A percentile compares a stretch with the other conserved stretches of the same genome.
Evolutionary conservation across 1,139 yeast species (phyloP).

Genomic region (Suhomyces anneliseae): DNA sequence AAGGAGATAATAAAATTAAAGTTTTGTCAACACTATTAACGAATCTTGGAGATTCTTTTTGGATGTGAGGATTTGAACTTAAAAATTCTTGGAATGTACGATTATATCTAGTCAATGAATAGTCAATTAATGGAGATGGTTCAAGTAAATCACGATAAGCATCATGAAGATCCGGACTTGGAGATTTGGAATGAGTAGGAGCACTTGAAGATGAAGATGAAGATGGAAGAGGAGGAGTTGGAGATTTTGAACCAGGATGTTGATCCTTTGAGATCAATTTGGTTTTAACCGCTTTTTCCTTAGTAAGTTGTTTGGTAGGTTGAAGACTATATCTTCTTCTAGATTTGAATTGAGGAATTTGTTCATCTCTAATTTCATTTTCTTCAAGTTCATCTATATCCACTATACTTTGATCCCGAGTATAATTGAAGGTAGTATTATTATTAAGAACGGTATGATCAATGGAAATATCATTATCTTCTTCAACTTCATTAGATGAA

Average conservation of each 20-base stretch:
- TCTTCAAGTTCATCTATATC: slow-evolving; percentile 34
- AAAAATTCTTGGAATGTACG: slow-evolving; percentile 49
- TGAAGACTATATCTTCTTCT: slow-evolving; percentile 31
- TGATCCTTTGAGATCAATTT: slow-evolving; percentile 1
- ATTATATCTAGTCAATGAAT: slow-evolving; percentile 39
- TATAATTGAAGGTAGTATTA: slow-evolving; percentile 27
- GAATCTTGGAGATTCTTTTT: slow-evolving; percentile 49
- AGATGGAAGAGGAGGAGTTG: background rate
- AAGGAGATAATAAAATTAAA: slow-evolving; percentile 57
- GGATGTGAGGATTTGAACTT: slow-evolving; percentile 55
- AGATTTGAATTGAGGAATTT: slow-evolving; percentile 40
- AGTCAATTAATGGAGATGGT: slow-evolving; percentile 38
- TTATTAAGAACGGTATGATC: slow-evolving; percentile 43
- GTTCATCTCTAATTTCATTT: slow-evolving; percentile 34
- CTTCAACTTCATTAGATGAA: slow-evolving; percentile 39
- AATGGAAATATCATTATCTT: slow-evolving; percentile 40
- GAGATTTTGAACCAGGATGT: slow-evolving; percentile 3
- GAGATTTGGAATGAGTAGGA: slow-evolving; percentile 2
- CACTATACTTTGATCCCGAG: slow-evolving; percentile 34
- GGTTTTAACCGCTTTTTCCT: slow-evolving; percentile 5
- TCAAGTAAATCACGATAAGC: slow-evolving; percentile 10
- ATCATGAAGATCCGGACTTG: slow-evolving; percentile 10
- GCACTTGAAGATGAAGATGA: too few relatives aligned
- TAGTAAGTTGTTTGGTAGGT: slow-evolving; percentile 18
- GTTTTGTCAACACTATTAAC: slow-evolving; percentile 49